Evolutionary conservation across 192 early-diverging fungal species (phyloP).

Genomic region (Umbelopsis sp.): DNA sequence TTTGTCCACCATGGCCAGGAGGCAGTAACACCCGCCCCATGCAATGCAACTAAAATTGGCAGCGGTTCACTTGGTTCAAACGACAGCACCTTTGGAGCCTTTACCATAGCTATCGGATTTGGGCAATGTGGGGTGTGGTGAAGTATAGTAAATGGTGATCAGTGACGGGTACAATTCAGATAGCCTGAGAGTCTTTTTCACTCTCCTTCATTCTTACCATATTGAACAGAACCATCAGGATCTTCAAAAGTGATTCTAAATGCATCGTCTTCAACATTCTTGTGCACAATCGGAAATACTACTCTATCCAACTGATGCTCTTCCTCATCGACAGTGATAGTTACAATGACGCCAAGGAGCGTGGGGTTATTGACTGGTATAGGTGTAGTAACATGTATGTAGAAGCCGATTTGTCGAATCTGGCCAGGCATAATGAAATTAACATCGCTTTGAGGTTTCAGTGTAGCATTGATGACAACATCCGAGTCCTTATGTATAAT

Average conservation of each 20-base stretch:
- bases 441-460: not conserved
- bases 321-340: not conserved
- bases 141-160: too few relatives aligned
- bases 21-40: constrained; percentile 75
- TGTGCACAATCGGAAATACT: not conserved
- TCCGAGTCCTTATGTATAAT: not conserved
- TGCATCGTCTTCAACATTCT: constrained; percentile 43
- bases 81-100: constrained; percentile 42
- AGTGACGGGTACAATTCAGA: not conserved
- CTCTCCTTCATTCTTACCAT: constrained; percentile 46
- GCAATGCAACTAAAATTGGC: constrained; percentile 68
- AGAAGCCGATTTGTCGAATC: not conserved
- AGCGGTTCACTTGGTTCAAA: constrained; percentile 22
- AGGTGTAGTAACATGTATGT: not conserved
- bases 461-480: not conserved
- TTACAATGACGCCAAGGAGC: not conserved
- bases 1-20: constrained; percentile 59
- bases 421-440: not conserved
- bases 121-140: too few relatives aligned
- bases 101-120: constrained; percentile 29
- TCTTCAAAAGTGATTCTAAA: constrained; percentile 75
- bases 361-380: not conserved
- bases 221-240: constrained; percentile 68
- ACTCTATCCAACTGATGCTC: not conserved
- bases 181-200: not conserved